Base-by-base conservation (phyloP, 2,329 filamentous ascomycete genomes). In the Botryotinia narcissicola region DNA sequence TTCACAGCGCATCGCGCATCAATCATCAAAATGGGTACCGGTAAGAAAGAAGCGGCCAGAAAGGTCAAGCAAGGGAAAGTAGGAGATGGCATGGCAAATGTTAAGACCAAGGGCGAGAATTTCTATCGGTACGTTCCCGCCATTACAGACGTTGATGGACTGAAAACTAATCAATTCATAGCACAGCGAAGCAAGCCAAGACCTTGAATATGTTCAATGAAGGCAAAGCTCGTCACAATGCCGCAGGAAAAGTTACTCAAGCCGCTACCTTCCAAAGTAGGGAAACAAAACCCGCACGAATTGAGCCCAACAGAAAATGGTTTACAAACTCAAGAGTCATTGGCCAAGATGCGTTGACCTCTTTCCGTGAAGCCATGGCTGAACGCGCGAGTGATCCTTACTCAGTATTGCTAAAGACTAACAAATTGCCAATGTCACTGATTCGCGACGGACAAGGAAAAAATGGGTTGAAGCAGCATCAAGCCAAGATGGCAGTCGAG, bases 231-330 rank as follows among this genome's bases (percentile, higher is more conserved):
- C 89, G 92, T 83, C 89, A 93, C 77, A 97, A 98, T 81, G 91
- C 93, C 67, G 85, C 88, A 20, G 96, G 96, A 80, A 90, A 95
- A 79, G 92, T 99, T 81, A 92, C 91, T 72, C 91, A 96, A 83
- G 91, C 94, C 76, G 94, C 94, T 67, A 87, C 89, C 25, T 97
- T 90, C 84, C 95, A 98, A 84, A 94, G 92, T 74, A 87, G 90
- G 80, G 94, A 97, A 51, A 84, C 91, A 35, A 95, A 95, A 64
- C 89, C 88, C 74, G 96, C 95, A 78, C 89, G 95, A 77, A 93
- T 98, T 80, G 95, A 98, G 85, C 96, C 96, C 68, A 97, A 98
- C 84, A 89, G 96, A 80, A 97, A 97, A 84, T 99, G 96, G 96
- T 99, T 99, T 84, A 93, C 92, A 80, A 98, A 98, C 83, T 97